These are phyloP conservation scores for Coelastrella sp. DNA, from an alignment of 139 green algal species.

Conservation along the genomic window DNA sequence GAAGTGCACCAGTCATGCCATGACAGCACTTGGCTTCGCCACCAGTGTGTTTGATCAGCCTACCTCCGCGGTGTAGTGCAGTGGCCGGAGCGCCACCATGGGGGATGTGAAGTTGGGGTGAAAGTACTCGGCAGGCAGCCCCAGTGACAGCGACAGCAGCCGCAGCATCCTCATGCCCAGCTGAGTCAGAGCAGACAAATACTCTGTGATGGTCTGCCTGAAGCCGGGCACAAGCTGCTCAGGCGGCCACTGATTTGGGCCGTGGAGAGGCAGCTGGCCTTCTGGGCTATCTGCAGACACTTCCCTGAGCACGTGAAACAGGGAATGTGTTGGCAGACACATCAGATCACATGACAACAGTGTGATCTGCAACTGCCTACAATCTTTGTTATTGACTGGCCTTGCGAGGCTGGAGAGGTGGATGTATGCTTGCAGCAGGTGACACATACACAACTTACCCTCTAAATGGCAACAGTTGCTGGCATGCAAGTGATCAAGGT, in stretches of 20 bases:
- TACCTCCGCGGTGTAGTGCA: constrained; percentile 83
- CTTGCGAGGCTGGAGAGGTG: not conserved
- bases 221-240: constrained; percentile 45
- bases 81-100: constrained; percentile 84
- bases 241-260: constrained; percentile 89
- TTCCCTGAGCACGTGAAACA: constrained; percentile 53
- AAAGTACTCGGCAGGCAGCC: constrained; percentile 78
- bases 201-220: constrained; percentile 17
- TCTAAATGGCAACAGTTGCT: too few relatives aligned
- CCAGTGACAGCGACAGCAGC: constrained; percentile 83
- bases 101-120: constrained; percentile 76
- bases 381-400: too few relatives aligned
- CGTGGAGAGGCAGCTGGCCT: constrained; percentile 81
- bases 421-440: not conserved
- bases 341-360: too few relatives aligned
- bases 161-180: constrained; percentile 67
- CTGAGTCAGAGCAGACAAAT: not conserved
- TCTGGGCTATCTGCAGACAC: constrained; percentile 62
- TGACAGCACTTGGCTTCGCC: too few relatives aligned
- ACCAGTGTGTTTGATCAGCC: not conserved
- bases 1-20: too few relatives aligned
- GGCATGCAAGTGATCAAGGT: too few relatives aligned
- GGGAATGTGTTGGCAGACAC: not conserved
- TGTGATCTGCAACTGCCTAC: too few relatives aligned
- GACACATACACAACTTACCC: too few relatives aligned